A percentile compares a stretch with the other conserved stretches of the same genome.
Evolutionary conservation across 129 eudicot genomes (phyloP).

Genomic region (Daucus carota): DNA sequence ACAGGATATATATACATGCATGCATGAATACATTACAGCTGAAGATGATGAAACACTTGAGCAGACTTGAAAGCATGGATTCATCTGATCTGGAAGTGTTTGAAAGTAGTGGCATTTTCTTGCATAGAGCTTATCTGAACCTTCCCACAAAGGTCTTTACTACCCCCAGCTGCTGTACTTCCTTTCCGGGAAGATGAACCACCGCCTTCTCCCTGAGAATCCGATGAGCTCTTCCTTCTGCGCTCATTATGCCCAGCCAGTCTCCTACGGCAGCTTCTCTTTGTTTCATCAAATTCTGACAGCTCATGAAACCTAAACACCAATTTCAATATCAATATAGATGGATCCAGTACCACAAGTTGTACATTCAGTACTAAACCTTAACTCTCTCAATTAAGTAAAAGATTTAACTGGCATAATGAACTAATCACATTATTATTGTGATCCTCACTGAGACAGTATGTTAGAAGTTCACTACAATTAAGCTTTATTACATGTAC

Average conservation of each 20-base stretch:
- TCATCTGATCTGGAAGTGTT: constrained; percentile 34
- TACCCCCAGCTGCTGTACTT: constrained; percentile 15
- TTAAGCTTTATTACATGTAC: background rate
- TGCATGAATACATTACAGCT: constrained; percentile 7
- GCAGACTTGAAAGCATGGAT: background rate
- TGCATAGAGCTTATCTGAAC: constrained; percentile 23
- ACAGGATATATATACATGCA: constrained; percentile 1
- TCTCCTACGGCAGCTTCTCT: constrained; percentile 68
- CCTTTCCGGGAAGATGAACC: constrained; percentile 7
- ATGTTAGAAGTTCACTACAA: background rate
- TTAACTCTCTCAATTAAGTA: background rate
- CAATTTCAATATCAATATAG: too few species aligned
- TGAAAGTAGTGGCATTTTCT: constrained; percentile 27
- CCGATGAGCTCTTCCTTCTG: constrained; percentile 46
- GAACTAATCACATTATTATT: background rate
- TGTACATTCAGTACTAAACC: background rate
- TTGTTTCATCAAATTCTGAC: constrained; percentile 60
- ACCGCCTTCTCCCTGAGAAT: constrained; percentile 13
- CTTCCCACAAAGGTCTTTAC: constrained; percentile 31
- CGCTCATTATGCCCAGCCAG: constrained; percentile 67
- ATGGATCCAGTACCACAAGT: too few species aligned
- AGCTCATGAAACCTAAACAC: constrained; percentile 53
- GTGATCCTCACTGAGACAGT: background rate
- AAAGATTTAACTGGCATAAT: too few species aligned
- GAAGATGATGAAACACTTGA: constrained; percentile 2